These are phyloP conservation scores for Talaromyces sp. DNA, from an alignment of 2,329 filamentous ascomycete genomes.

Conservation along the genomic window DNA sequence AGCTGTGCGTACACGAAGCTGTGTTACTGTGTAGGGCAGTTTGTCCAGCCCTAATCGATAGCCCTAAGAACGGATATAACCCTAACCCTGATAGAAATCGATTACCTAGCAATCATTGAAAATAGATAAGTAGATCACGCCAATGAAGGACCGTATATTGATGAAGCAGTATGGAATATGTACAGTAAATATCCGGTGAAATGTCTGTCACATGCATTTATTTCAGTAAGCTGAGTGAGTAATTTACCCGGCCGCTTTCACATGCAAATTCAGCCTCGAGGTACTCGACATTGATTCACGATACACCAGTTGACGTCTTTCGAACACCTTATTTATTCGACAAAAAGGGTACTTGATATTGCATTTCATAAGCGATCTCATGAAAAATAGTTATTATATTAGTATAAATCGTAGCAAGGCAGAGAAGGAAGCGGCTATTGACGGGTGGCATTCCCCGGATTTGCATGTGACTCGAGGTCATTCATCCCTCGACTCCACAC, in stretches of 20 bases:
- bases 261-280: constrained; percentile 1
- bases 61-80: background rate
- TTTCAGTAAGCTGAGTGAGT: background rate
- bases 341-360: no score
- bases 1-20: background rate
- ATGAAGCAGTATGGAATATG: background rate
- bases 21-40: background rate
- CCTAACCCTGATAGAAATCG: background rate
- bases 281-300: background rate
- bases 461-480: constrained; percentile 14
- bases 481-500: background rate
- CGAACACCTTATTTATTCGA: background rate
- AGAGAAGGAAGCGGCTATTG: background rate
- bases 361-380: background rate
- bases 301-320: background rate
- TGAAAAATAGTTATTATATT: background rate
- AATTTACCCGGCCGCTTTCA: constrained; percentile 3
- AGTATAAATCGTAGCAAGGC: no score
- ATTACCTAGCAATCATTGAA: background rate
- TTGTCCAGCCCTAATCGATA: background rate
- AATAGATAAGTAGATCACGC: background rate
- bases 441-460: background rate
- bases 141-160: background rate
- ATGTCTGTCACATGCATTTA: background rate
- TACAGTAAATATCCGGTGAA: background rate